These are phyloP conservation scores for Diutina mesorugosa DNA, from an alignment of 1,139 yeast species.

Conservation along the genomic window DNA sequence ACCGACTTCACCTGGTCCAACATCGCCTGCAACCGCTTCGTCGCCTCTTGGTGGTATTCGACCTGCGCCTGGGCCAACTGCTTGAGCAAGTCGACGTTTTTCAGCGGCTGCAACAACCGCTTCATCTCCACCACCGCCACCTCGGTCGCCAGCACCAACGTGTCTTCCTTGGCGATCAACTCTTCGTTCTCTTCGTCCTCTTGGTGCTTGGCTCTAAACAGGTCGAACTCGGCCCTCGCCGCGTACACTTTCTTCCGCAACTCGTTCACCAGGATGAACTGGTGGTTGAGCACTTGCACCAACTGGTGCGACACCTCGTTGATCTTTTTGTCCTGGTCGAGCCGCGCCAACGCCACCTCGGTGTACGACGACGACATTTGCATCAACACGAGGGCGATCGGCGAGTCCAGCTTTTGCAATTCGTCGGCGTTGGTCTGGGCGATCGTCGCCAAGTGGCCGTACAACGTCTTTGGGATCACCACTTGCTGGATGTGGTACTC, in stretches of 20 bases:
- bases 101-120: conserved; percentile 53
- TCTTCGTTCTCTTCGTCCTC: conserved; percentile 31
- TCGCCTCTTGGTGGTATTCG: conserved; percentile 42
- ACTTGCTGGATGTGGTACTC: conserved; percentile 15
- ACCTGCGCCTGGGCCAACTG: conserved; percentile 54
- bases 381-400: conserved; percentile 42
- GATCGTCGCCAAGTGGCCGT: conserved; percentile 27
- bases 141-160: conserved; percentile 63
- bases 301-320: conserved; percentile 43
- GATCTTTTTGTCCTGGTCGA: conserved; percentile 52
- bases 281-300: conserved; percentile 36
- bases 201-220: conserved; percentile 33
- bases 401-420: conserved; percentile 27
- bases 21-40: conserved; percentile 3
- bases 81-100: conserved; percentile 48
- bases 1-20: neutral
- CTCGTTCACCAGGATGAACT: conserved; percentile 47
- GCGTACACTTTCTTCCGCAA: conserved; percentile 57
- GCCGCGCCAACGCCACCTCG: conserved; percentile 47
- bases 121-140: conserved; percentile 70
- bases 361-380: conserved; percentile 45
- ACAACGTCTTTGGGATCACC: conserved; percentile 31
- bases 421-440: conserved; percentile 24
- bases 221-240: conserved; percentile 58
- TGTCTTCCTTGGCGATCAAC: conserved; percentile 61